Base-by-base conservation (phyloP, 75 land plant species). In the Isoetes taiwanensis region DNA sequence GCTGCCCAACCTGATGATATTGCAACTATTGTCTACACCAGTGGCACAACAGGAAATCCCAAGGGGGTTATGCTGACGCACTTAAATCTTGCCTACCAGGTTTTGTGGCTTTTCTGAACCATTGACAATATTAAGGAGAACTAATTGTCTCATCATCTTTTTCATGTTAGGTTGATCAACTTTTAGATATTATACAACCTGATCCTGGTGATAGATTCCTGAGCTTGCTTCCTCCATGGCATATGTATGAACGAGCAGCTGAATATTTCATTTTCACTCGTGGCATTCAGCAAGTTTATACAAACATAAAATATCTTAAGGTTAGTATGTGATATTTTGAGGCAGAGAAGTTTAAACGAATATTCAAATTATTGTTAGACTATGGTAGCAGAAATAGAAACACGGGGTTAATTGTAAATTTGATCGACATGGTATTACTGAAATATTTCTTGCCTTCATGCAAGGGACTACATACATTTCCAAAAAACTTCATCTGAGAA, bases 11-110 rank as follows among this genome's bases (percentile, higher is more conserved):
- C 81, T 34, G 73, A 80, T 63, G 93, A 87, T 60, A 27, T 86
- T 59, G 96, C 93, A 21, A 86, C 96, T 9, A 60, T 86, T 32
- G 81, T 90, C 3, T 90, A 90, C 48, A 90, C 96, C 57, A 90
- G 96, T 80, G 96, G 96, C 32, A 86, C 93, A 43, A 86, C 84
- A 28, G 96, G 93, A 2, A 80, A 59, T 43, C 97, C 97, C 2
- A 86, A 86, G 76, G 97, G 97, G 20, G 97, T 90, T 43, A 90
- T 86, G 93, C 97, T 90, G 61, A 86, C 94, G 34, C 97, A 90
- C 67, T 23, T 24, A 60, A 90, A 90, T 68, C 63, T 90, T 1
- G 53, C 86, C 56, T 87, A 86, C 66, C 97, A 90, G 97, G 97
- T 87, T 39, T n/a, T 55, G 32, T 59, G 24, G 38, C 38, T 37